These are phyloP conservation scores for Colletotrichum trifolii DNA, from an alignment of 2,329 filamentous ascomycete species.

Conservation along the genomic window DNA sequence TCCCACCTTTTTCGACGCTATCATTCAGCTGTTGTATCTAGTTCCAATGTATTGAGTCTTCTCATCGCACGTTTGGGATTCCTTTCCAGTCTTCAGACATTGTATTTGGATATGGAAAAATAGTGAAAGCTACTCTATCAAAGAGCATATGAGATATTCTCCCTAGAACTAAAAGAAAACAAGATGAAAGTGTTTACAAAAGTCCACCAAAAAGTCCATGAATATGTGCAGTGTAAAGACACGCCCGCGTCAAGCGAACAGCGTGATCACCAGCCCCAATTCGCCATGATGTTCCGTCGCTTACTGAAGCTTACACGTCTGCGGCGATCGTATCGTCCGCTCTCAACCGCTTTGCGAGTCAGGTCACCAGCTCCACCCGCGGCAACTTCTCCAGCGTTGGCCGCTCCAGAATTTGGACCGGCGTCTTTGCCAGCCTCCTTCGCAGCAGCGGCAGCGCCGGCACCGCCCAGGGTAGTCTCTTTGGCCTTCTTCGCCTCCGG, in stretches of 20 bases:
- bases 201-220: background rate
- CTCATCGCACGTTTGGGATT: no score
- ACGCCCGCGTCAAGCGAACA: background rate
- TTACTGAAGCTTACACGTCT: constrained; percentile 13
- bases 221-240: constrained; percentile 5
- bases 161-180: no score
- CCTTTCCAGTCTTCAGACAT: no score
- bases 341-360: background rate
- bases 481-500: constrained; percentile 9
- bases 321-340: background rate
- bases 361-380: no score
- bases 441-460: constrained; percentile 10
- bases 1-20: no score
- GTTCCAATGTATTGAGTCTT: no score
- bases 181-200: no score
- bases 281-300: constrained; percentile 20
- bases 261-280: constrained; percentile 21
- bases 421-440: constrained; percentile 1
- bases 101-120: no score
- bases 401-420: background rate
- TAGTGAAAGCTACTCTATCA: no score
- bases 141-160: no score
- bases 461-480: background rate
- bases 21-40: no score
- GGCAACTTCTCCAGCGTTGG: no score